phyloP scores from a whole-genome alignment of 176 grass and related monocot species.

The Alloteropsis semialata region DNA sequence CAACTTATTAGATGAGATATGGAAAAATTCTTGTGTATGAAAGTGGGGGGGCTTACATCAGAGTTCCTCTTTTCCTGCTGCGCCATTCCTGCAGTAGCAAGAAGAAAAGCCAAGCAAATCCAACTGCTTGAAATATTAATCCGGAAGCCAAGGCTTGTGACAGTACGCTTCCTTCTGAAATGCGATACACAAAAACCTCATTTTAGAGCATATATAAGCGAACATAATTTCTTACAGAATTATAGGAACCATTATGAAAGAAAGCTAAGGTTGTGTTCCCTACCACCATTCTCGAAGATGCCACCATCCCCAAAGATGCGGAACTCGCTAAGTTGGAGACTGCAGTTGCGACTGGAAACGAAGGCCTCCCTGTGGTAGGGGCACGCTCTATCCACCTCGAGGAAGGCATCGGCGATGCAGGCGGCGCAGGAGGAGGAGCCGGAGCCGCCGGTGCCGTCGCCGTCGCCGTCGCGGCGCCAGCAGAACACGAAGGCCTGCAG shows the following conservation, averaged over 20 bases:
- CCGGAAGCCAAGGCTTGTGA: background rate
- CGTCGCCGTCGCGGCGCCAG: no score
- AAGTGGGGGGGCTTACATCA: no score
- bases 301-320: background rate
- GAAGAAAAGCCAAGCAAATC: background rate
- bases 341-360: background rate
- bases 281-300: no score
- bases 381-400: background rate
- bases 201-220: background rate
- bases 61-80: constrained; percentile 2
- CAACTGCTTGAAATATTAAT: constrained; percentile 14
- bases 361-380: background rate
- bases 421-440: constrained; percentile 6
- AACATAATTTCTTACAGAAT: no score
- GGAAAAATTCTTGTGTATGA: no score
- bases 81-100: constrained; percentile 23
- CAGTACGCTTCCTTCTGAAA: background rate
- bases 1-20: background rate
- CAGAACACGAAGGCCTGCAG: background rate
- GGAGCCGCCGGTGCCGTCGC: no score
- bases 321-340: background rate
- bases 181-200: background rate
- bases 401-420: constrained; percentile 26
- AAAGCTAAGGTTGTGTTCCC: no score
- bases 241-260: background rate